Conservation (phyloP, 495 filamentous ascomycete species). For the Saxispiralis lemnorum region DNA sequence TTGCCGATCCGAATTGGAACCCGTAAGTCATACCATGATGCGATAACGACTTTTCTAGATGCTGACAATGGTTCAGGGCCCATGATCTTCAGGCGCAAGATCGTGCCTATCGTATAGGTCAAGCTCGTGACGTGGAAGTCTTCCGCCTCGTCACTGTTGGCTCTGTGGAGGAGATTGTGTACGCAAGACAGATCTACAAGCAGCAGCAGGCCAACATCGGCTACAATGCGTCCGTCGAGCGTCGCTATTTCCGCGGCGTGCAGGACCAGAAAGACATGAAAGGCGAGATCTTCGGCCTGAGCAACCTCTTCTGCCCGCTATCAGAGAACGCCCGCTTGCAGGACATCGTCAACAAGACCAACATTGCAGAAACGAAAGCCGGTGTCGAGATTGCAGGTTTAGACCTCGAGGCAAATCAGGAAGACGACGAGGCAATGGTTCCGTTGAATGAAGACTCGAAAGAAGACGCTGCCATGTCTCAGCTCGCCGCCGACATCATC, state of each 20-base stretch:
- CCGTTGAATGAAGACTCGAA: conserved; percentile 31
- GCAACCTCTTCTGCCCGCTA: conserved; percentile 73
- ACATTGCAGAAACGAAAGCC: conserved; percentile 78
- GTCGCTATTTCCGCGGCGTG: conserved; percentile 89
- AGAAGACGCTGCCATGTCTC: conserved; percentile 51
- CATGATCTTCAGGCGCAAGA: conserved; percentile 94
- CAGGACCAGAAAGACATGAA: conserved; percentile 65
- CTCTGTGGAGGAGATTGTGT: conserved; percentile 94
- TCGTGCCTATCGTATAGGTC: conserved; percentile 88
- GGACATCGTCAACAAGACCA: conserved; percentile 94
- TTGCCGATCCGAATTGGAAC: conserved; percentile 97
- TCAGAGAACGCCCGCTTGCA: conserved; percentile 62
- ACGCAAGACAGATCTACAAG: conserved; percentile 95
- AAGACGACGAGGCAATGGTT: conserved; percentile 27
- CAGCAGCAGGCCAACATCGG: conserved; percentile 97
- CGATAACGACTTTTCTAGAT: too few relatives aligned
- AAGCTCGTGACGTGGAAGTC: conserved; percentile 84
- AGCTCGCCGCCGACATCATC: conserved; percentile 53
- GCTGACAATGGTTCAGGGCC: conserved; percentile 13
- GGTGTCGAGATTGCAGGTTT: conserved; percentile 65
- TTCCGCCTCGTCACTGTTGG: conserved; percentile 85
- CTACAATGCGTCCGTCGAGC: conserved; percentile 80
- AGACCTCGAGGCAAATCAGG: conserved; percentile 34
- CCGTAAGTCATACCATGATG: too few relatives aligned
- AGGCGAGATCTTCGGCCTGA: conserved; percentile 85